Base-by-base conservation (phyloP, 352 stramenopile species). In the Globisporangium paroecandrum region DNA sequence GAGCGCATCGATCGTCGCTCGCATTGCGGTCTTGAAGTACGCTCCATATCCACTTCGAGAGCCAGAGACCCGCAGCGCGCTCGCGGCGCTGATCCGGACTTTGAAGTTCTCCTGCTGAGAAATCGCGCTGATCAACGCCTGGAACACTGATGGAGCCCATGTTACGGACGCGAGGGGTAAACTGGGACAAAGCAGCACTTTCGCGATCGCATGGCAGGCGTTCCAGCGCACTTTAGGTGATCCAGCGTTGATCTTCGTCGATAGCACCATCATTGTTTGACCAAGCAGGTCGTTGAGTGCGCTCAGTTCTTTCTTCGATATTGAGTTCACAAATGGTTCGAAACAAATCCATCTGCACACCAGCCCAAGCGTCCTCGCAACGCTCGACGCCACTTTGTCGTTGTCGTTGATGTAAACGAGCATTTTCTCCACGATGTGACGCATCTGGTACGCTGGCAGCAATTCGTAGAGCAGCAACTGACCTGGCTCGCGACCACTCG, bases 71-170 rank as follows among this genome's bases (percentile, higher is more conserved):
- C 88, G 85, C 12, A 96, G 64, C 9, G 88, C 88, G 60, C 83
- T 93, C 12, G 83, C 84, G 4, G 88, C 87, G 68, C 85, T 94
- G 56, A 96, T 96, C 3, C 88, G 88, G 6, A 96, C 88, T 58
- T 96, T 96, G 65, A 96, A 96, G 67, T 96, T 96, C 58, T 96
- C 88, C 69, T 96, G 88, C 71, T 96, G 88, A 1, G 80, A 70
- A 36, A 94, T 87, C 53, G 88, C 88, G 57, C 69, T 89, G 59
- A 93, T 73, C 24, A 96, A 62, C 20, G 88, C 83, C 34, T 91
- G 85, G 59, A 96, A 94, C 0, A 96, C 81, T 12, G 69, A 74
- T 0, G 88, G 86, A 0, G 88, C 87, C 88, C 88, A 96, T 3
- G 87, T 77, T 27, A 89, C 84, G 0, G 87, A 89, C 1, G 88